Percentiles rank a stretch among this genome's conserved stretches.
Evolutionary conservation across 2,329 filamentous ascomycete species (phyloP).

Genomic region (Parascedosporium putredinis): DNA sequence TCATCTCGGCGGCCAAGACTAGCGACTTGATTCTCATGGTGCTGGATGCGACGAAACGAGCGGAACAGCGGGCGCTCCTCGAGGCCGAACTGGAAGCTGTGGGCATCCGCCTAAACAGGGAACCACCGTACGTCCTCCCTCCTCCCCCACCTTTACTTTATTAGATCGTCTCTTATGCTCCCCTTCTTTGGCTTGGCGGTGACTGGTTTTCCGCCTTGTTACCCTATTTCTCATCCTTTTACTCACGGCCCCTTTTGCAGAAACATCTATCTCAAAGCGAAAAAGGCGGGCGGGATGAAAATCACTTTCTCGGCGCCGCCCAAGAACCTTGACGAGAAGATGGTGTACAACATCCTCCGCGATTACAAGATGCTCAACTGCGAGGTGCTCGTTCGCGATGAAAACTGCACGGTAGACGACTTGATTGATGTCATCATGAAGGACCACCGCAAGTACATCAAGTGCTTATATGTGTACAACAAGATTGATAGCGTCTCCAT

Average conservation of each 20-base stretch:
- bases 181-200: too few relatives aligned
- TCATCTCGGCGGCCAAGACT: constrained; percentile 96
- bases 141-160: not conserved
- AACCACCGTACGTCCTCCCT: constrained; percentile 60
- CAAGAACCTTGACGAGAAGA: constrained; percentile 90
- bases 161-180: not conserved
- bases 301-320: constrained; percentile 89
- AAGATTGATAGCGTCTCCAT: constrained; percentile 95
- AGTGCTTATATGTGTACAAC: constrained; percentile 95
- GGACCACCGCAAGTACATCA: constrained; percentile 96
- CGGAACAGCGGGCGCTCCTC: constrained; percentile 79
- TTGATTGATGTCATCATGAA: constrained; percentile 99
- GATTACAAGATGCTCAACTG: constrained; percentile 99
- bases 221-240: not conserved
- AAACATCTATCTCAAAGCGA: constrained; percentile 94
- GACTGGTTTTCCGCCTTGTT: too few relatives aligned
- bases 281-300: constrained; percentile 97
- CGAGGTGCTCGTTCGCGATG: constrained; percentile 90
- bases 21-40: constrained; percentile 97
- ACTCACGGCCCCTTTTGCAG: constrained; percentile 30
- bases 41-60: constrained; percentile 89
- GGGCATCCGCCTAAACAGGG: constrained; percentile 83
- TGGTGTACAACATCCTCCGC: constrained; percentile 92
- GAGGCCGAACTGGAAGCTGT: constrained; percentile 93
- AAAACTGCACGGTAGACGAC: constrained; percentile 92